Base-by-base conservation (phyloP, 257 asterid species). In the Petunia axillaris region DNA sequence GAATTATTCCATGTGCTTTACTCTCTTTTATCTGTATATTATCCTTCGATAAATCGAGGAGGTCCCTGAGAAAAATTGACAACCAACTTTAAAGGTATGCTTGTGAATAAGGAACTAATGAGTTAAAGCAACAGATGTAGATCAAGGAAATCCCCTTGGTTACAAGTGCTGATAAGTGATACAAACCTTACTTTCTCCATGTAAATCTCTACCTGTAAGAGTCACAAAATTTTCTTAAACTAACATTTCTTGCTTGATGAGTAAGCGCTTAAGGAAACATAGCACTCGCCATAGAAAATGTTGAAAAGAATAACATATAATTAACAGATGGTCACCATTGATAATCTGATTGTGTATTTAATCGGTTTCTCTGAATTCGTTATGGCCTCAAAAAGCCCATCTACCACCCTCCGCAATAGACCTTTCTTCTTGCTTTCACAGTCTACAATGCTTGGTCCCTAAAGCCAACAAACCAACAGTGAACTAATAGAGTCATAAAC, bases 131-230 rank as follows among this genome's bases (percentile, higher is more conserved):
- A 59, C 41, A 59, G 75, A 48, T 4, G 54, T 4, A 54, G 43
- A 65, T 50, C 16, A 37, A 5, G 25, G 50, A 48, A 73, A 73
- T 36, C 46, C 36, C 62, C 62, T 36, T 4, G 8, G 35, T 44
- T 35, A 73, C 25, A 73, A 36, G 62, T 73, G 58, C 44, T 48
- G 25, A 13, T 6, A 13, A 50, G 62, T 73, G 62, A 50, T 13
- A 77, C 93, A 63, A 52, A 93, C 98, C 98, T 93, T 65, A 93
- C 91, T 92, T 87, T 93, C 88, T 93, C 98, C 96, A 92, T 88
- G 82, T 92, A 92, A 68, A 93, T 90, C 89, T 93, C 98, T 53
- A 89, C 98, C 98, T 93, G 90, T 64, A 84, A 84, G 76, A 68
- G 73, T 77, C 80, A 84, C 14, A 83, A 64, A 60, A 58, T 50